Base-by-base conservation (phyloP, 176 grass and related monocot genomes). In the Juncus inflexus region DNA sequence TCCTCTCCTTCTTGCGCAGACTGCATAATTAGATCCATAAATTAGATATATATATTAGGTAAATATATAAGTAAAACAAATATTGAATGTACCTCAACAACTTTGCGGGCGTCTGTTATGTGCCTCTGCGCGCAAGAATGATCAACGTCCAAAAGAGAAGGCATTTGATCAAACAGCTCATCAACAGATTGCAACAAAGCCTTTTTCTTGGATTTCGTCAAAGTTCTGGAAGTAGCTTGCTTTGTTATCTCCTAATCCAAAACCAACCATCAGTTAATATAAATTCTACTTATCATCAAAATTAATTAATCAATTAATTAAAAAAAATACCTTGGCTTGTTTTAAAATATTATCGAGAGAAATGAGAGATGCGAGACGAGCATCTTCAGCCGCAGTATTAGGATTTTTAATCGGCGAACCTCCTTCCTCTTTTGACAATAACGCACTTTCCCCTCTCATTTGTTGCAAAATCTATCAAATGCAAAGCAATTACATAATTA, bases 371-470 rank as follows among this genome's bases (percentile, higher is more conserved):
- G 94, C 94, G 65, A 97, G 61, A 79, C 94, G 80, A 8, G 94
- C 94, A 86, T 97, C 94, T 83, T 97, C 94, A 38, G 80, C 85
- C 63, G 94, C 94, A 52, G 88, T 97, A 65, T 79, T 77, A 89
- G 94, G 94, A 83, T 97, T 97, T 56, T 80, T 83, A 70, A 92
- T 89, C 66, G 88, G 94, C 35, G 94, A 97, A 62, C 88, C 94
- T 40, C 94, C 94, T 86, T 97, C 87, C 62, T 96, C 94, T 97
- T 91, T 97, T 68, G 88, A 89, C 69, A 97, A 78, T 75, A 97
- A 79, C 35, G 83, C 88, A 36, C 82, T 86, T 73, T 97, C 85
- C 62, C 35, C 81, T 74, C 88, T 77, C 88, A 97, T 92, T 89
- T 89, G 88, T 84, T 97, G 94, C 79, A 91, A 78, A 80, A 97